Conservation (phyloP, 768 basidiomycete species). For the Hygrophorus russula region DNA sequence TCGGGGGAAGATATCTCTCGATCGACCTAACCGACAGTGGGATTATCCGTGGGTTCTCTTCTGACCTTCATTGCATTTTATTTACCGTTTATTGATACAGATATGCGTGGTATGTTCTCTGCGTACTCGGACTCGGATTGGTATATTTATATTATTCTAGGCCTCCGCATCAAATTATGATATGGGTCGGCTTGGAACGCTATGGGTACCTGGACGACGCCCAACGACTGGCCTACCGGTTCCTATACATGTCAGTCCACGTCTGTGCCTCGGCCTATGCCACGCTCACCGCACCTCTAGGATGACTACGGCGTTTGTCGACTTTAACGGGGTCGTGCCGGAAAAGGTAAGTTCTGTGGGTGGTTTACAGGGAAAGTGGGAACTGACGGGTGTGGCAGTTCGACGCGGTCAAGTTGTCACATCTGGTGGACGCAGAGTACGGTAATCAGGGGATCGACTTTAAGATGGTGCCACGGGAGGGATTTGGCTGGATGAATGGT, state of each 20-base stretch:
- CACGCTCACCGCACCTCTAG: slow-evolving; percentile 21
- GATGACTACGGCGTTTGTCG: slow-evolving; percentile 92
- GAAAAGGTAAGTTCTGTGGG: slow-evolving; percentile 62
- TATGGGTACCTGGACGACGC: slow-evolving; percentile 94
- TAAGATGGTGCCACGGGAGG: slow-evolving; percentile 93
- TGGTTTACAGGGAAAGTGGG: neutral
- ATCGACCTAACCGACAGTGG: slow-evolving; percentile 97
- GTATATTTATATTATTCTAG: slow-evolving; percentile 19
- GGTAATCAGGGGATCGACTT: slow-evolving; percentile 96
- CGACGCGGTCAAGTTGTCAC: slow-evolving; percentile 91
- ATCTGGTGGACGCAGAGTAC: slow-evolving; percentile 95
- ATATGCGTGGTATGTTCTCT: slow-evolving; percentile 51
- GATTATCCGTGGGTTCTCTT: slow-evolving; percentile 71
- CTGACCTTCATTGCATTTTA: slow-evolving; percentile 7
- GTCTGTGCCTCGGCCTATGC: neutral
- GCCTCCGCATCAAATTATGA: slow-evolving; percentile 98
- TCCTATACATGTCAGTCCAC: slow-evolving; percentile 79
- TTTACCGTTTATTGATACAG: slow-evolving; percentile 19
- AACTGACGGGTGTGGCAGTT: slow-evolving; percentile 37
- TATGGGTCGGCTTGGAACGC: slow-evolving; percentile 93
- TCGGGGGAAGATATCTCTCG: slow-evolving; percentile 88
- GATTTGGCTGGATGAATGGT: slow-evolving; percentile 99
- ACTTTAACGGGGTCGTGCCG: slow-evolving; percentile 96
- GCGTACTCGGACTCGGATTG: neutral
- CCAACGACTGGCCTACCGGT: slow-evolving; percentile 87